phyloP scores from a whole-genome alignment of 495 filamentous ascomycete species.

The Neurospora sp. region DNA sequence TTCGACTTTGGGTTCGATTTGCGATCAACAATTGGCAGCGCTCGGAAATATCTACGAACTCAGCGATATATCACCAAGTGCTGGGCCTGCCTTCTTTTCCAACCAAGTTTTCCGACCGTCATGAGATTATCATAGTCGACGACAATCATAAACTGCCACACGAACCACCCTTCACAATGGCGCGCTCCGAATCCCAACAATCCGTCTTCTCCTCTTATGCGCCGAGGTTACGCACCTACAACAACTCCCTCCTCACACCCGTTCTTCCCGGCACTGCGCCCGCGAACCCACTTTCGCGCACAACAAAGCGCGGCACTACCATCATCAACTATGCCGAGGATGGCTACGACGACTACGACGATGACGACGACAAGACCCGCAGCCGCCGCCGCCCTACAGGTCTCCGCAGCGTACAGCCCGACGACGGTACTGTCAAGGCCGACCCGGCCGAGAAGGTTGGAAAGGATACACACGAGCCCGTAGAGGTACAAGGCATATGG shows the following conservation, averaged over 20 bases:
- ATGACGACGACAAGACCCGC: constrained; percentile 85
- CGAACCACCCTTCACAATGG: constrained; percentile 23
- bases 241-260: constrained; percentile 85
- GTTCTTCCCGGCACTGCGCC: constrained; percentile 60
- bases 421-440: constrained; percentile 52
- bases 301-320: constrained; percentile 92
- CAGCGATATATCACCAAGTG: background rate
- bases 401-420: constrained; percentile 59
- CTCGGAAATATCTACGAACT: background rate
- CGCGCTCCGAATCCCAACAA: constrained; percentile 48
- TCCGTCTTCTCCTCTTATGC: constrained; percentile 87
- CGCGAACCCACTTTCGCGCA: constrained; percentile 61
- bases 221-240: constrained; percentile 80
- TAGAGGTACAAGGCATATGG: constrained; percentile 82
- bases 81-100: background rate
- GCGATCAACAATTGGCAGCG: background rate
- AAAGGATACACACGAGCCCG: constrained; percentile 70
- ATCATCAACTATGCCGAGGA: constrained; percentile 97
- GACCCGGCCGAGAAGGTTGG: constrained; percentile 65
- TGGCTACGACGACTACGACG: constrained; percentile 87
- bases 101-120: background rate
- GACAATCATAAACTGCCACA: background rate
- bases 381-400: constrained; percentile 69
- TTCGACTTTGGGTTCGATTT: background rate
- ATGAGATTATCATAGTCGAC: constrained; percentile 11